Evolutionary conservation across 2,329 filamentous ascomycete genomes (phyloP), one percentile per base, ranked within the genome.

Genomic region (Arthrobotrys megalospora): DNA sequence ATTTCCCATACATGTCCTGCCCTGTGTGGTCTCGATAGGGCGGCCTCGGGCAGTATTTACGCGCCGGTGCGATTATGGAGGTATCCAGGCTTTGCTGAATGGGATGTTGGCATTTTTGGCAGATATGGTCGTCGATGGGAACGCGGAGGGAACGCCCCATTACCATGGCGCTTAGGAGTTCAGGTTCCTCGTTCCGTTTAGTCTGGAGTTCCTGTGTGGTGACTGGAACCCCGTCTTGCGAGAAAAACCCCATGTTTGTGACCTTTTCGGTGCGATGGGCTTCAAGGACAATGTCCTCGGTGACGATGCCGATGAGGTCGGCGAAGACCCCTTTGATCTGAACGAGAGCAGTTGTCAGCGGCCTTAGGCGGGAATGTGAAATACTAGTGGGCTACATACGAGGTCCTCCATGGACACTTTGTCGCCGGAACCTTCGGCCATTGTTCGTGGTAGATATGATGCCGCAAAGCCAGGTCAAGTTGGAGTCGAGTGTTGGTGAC

Each of bases 211-310:
- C 73, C 28, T 77, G 50, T 5, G 66, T 77, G 8, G 73, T 77
- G 1, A 67, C 73, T 0, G 66, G 73, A 34, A 77, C 73, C 6
- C 73, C 73, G 58, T 77, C 73, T 34, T 70, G 67, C 11, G 73
- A 77, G 52, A 77, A 77, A 32, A 66, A 77, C 8, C 73, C 73
- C 73, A 77, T 77, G 34, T 77, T 77, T 3, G 73, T 71, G 10
- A 77, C 47, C 24, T 79, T 79, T 36, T 79, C 76, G 14, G 76
- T 68, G 28, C 76, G 50, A 65, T 79, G 76, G 5, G 76, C 76
- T 41, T 79, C 76, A 38, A 79, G 76, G 3, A 79, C 68, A n/a
- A 79, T 79, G 53, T 79, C 76, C 58, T 79, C 76, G 5, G 76
- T 79, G 38, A 79, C 63, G 21, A 69, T 63, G 19, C 68, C 63